Conservation (phyloP, 2,329 filamentous ascomycete species). For the Trichophyton equinum region DNA sequence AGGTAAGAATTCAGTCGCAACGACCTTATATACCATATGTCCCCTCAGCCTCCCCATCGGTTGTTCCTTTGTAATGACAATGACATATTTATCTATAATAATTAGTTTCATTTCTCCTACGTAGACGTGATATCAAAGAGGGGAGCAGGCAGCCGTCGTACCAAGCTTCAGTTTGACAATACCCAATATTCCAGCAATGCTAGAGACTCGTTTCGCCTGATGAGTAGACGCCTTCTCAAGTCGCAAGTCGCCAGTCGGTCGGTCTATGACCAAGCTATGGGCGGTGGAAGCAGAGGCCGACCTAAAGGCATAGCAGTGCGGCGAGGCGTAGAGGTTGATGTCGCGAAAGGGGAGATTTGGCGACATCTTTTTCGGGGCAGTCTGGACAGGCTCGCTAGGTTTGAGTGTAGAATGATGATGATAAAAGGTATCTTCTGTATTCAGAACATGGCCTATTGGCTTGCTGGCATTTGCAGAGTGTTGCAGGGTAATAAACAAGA, state of each 20-base stretch:
- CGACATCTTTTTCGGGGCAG: constrained; percentile 20
- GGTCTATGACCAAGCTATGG: constrained; percentile 75
- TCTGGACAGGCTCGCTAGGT: background rate
- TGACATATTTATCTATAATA: constrained; percentile 72
- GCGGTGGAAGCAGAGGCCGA: constrained; percentile 88
- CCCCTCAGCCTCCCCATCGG: constrained; percentile 85
- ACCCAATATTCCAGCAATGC: constrained; percentile 87
- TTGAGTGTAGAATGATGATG: background rate
- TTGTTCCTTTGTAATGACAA: constrained; percentile 88
- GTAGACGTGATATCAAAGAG: constrained; percentile 14
- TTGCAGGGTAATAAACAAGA: background rate
- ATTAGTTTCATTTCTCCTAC: background rate
- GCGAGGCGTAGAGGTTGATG: constrained; percentile 88
- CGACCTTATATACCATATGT: constrained; percentile 89
- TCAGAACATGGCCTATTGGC: background rate
- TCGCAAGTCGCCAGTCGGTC: constrained; percentile 80
- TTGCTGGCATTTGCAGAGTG: background rate
- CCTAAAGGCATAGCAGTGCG: constrained; percentile 89
- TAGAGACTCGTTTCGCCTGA: constrained; percentile 73
- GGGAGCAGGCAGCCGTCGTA: constrained; percentile 31
- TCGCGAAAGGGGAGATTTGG: constrained; percentile 66
- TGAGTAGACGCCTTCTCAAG: constrained; percentile 67
- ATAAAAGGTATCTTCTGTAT: background rate
- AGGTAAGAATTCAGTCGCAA: constrained; percentile 82
- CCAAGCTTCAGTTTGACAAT: constrained; percentile 87